A percentile compares a stretch with the other conserved stretches of the same genome.
Conservation (phyloP, 805 yeast species). For the Starmera dryadoides region DNA sequence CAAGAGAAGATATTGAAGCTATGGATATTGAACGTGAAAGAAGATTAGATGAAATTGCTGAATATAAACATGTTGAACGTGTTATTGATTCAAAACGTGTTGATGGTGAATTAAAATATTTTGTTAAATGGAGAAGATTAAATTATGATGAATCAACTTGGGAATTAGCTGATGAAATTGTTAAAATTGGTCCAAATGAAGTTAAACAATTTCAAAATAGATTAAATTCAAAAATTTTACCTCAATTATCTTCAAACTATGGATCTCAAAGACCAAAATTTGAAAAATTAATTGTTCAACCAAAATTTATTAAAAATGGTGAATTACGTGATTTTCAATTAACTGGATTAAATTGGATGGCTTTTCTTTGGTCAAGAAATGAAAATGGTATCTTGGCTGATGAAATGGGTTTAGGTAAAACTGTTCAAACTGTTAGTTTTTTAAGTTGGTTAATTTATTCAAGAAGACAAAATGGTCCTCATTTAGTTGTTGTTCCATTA, state of each 20-base stretch:
- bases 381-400: constrained; percentile 97
- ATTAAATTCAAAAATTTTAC: constrained; percentile 75
- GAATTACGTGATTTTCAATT: constrained; percentile 94
- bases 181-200: constrained; percentile 72
- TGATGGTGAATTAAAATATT: constrained; percentile 64
- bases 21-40: constrained; percentile 90
- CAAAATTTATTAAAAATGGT: constrained; percentile 83
- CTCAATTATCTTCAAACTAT: constrained; percentile 72
- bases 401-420: constrained; percentile 98
- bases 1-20: constrained; percentile 87
- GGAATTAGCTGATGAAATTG: constrained; percentile 90
- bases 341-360: constrained; percentile 99
- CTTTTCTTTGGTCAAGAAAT: constrained; percentile 94
- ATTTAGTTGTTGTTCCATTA: constrained; percentile 90
- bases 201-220: constrained; percentile 81
- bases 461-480: constrained; percentile 96
- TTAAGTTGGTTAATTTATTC: constrained; percentile 93
- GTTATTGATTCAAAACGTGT: constrained; percentile 85
- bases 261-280: constrained; percentile 75
- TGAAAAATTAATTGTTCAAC: constrained; percentile 82
- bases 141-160: constrained; percentile 95
- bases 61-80: constrained; percentile 82
- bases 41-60: constrained; percentile 73
- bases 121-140: constrained; percentile 89
- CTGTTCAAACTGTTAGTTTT: constrained; percentile 94